Percentiles rank a stretch among this genome's conserved stretches.
Conservation (phyloP, 805 yeast species). For the Millerozyma miso region DNA sequence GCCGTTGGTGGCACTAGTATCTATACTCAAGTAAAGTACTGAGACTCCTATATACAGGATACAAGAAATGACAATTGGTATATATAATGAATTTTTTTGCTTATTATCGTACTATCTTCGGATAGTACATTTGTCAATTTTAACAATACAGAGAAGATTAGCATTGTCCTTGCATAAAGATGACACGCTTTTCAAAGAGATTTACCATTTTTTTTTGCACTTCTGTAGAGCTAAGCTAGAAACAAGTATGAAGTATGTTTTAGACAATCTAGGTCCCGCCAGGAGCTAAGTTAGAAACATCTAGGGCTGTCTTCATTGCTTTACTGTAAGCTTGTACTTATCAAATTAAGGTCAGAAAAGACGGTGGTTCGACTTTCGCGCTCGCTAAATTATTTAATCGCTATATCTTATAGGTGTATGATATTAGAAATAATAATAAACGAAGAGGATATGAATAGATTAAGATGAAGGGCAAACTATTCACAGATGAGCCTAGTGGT, state of each 20-base stretch:
- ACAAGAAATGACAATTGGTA: neutral
- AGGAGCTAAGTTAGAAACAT: too few relatives aligned
- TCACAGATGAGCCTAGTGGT: neutral
- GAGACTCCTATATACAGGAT: constrained; percentile 1
- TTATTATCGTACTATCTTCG: constrained; percentile 36
- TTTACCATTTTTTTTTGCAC: constrained; percentile 76
- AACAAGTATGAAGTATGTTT: too few relatives aligned
- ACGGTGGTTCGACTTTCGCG: neutral
- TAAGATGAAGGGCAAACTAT: neutral
- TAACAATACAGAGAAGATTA: constrained; percentile 99
- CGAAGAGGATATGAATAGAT: too few relatives aligned
- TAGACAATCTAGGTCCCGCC: too few relatives aligned
- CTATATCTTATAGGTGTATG: neutral
- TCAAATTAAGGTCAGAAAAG: too few relatives aligned
- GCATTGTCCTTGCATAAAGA: constrained; percentile 99
- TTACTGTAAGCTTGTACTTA: too few relatives aligned
- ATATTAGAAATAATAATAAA: neutral
- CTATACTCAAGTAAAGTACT: neutral
- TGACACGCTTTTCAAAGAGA: constrained; percentile 99
- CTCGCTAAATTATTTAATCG: neutral
- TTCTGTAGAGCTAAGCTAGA: neutral
- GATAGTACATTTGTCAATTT: constrained; percentile 86
- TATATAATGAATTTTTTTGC: neutral
- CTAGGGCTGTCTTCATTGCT: too few relatives aligned
- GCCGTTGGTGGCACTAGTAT: neutral